phyloP scores from a whole-genome alignment of 257 asterid species.

The Jasminum sambac region DNA sequence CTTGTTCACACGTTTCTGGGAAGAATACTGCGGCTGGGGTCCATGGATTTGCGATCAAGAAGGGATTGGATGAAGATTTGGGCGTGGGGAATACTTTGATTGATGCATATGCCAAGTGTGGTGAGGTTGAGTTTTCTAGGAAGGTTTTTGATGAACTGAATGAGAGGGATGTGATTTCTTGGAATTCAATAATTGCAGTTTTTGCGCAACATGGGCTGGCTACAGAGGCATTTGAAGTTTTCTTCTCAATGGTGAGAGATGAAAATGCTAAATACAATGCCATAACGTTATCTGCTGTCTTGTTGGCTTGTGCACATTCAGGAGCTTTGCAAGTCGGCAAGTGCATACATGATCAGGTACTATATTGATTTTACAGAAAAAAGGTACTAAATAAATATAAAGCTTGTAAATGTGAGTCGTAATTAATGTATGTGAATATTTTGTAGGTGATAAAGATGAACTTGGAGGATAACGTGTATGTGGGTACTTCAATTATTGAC shows the following conservation, averaged over 20 bases:
- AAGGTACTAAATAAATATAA: no score
- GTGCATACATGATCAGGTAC: constrained; percentile 78
- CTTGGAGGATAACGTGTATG: constrained; percentile 65
- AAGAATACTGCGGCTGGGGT: constrained; percentile 54
- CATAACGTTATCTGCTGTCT: constrained; percentile 64
- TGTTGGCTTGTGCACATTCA: constrained; percentile 86
- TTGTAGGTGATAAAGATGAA: constrained; percentile 66
- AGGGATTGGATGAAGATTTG: constrained; percentile 56
- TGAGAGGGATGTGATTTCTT: constrained; percentile 66
- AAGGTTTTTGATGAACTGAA: constrained; percentile 68
- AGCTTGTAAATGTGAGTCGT: background rate
- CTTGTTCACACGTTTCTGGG: constrained; percentile 73
- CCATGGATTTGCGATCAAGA: constrained; percentile 67
- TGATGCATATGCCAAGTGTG: constrained; percentile 85
- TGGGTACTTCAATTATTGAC: constrained; percentile 83
- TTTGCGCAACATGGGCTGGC: constrained; percentile 73
- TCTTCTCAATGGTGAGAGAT: constrained; percentile 45
- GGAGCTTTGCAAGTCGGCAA: constrained; percentile 79
- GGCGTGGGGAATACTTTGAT: constrained; percentile 77
- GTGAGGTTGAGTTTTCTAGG: constrained; percentile 62
- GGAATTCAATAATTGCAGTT: constrained; percentile 89
- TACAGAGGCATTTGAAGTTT: constrained; percentile 58
- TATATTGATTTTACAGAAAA: no score
- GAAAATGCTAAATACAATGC: constrained; percentile 52
- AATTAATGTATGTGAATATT: constrained; percentile 11